These are phyloP conservation scores for Biscogniauxia sp. DNA, from an alignment of 2,329 filamentous ascomycete genomes.

Conservation along the genomic window DNA sequence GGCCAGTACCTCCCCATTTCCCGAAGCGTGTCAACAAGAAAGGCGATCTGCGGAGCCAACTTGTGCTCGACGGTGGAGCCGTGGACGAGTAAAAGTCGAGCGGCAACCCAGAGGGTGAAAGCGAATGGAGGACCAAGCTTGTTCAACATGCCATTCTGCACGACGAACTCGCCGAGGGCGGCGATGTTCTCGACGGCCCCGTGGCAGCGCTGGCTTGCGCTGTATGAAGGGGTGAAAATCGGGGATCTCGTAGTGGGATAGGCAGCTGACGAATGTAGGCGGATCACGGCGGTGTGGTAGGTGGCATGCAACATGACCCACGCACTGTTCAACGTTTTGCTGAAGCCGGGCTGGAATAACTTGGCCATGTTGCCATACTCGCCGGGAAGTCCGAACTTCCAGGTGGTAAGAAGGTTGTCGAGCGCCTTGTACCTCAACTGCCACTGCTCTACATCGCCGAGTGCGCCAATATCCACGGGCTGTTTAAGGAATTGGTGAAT, in stretches of 20 bases:
- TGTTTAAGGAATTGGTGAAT: slow-evolving; percentile 88
- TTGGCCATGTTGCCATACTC: slow-evolving; percentile 85
- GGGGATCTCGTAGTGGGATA: slow-evolving; percentile 86
- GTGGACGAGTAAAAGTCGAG: slow-evolving; percentile 82
- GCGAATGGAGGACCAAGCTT: slow-evolving; percentile 89
- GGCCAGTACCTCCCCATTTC: slow-evolving; percentile 84
- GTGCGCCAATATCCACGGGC: slow-evolving; percentile 81
- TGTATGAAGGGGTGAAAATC: slow-evolving; percentile 87
- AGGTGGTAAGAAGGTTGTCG: slow-evolving; percentile 73
- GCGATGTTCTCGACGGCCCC: slow-evolving; percentile 80
- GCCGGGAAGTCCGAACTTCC: slow-evolving; percentile 79
- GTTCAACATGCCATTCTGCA: slow-evolving; percentile 68
- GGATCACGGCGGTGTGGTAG: slow-evolving; percentile 86
- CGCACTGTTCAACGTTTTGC: slow-evolving; percentile 71
- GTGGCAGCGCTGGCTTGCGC: slow-evolving; percentile 78
- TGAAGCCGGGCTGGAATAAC: slow-evolving; percentile 66
- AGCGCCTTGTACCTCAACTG: slow-evolving; percentile 83
- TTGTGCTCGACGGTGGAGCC: slow-evolving; percentile 86
- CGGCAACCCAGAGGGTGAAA: slow-evolving; percentile 89
- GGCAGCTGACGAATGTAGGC: slow-evolving; percentile 86
- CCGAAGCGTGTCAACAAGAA: slow-evolving; percentile 78
- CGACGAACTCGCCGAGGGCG: slow-evolving; percentile 74
- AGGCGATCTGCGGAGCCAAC: slow-evolving; percentile 73
- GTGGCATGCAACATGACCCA: slow-evolving; percentile 92
- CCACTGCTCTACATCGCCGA: slow-evolving; percentile 86